These are phyloP conservation scores for Candida coleopterorum DNA, from an alignment of 805 yeast species.

Conservation along the genomic window DNA sequence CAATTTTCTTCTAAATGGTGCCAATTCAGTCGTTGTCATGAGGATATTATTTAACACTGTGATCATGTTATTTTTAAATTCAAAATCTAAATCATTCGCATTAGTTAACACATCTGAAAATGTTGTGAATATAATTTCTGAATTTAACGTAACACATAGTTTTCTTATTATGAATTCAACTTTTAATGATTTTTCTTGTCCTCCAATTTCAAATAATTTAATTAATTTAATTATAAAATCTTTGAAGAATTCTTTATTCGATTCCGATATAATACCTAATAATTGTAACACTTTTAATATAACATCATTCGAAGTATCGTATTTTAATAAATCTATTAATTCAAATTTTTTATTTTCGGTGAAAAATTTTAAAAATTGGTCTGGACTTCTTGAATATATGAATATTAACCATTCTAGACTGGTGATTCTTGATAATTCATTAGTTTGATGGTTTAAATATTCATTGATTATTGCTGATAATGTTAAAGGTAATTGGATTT, in stretches of 20 bases:
- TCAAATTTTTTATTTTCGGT: slow-evolving; percentile 29
- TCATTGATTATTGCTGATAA: slow-evolving; percentile 71
- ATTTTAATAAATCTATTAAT: slow-evolving; percentile 71
- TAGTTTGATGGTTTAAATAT: slow-evolving; percentile 30
- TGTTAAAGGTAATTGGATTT: slow-evolving; percentile 42
- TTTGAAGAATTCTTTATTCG: slow-evolving; percentile 71
- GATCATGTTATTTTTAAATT: slow-evolving; percentile 74
- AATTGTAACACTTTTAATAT: slow-evolving; percentile 68
- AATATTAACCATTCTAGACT: slow-evolving; percentile 87
- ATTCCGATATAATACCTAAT: slow-evolving; percentile 68
- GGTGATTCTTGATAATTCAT: slow-evolving; percentile 77
- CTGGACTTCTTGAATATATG: slow-evolving; percentile 61
- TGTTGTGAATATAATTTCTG: slow-evolving; percentile 79
- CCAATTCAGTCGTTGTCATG: slow-evolving; percentile 79
- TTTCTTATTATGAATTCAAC: slow-evolving; percentile 78
- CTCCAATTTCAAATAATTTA: slow-evolving; percentile 63
- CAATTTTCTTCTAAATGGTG: slow-evolving; percentile 62
- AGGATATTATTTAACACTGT: slow-evolving; percentile 84
- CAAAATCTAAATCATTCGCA: slow-evolving; percentile 39
- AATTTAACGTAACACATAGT: slow-evolving; percentile 71
- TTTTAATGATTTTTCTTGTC: slow-evolving; percentile 33
- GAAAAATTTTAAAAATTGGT: slow-evolving; percentile 24
- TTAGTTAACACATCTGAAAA: slow-evolving; percentile 62
- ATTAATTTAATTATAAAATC: slow-evolving; percentile 71
- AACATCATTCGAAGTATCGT: slow-evolving; percentile 74